Evolutionary conservation across 306 rosid species (phyloP).

Genomic region (Trichosanthes cucumerina): DNA sequence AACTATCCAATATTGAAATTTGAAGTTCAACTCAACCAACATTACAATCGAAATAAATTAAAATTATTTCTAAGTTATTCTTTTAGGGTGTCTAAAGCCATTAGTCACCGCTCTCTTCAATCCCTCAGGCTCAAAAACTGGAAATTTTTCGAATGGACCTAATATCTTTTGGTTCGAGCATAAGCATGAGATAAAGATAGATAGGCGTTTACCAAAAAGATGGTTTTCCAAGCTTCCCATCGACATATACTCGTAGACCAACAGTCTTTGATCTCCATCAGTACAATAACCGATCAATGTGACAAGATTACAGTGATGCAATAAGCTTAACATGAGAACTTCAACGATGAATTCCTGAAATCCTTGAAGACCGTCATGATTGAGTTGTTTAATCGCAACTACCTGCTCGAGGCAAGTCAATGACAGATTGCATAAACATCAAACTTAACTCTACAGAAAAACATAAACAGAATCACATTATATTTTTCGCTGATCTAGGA

Average conservation of each 20-base stretch:
- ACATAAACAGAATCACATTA: not conserved
- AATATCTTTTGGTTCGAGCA: not conserved
- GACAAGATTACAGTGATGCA: conserved; percentile 57
- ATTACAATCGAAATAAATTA: not conserved
- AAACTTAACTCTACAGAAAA: not conserved
- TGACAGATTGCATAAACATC: not conserved
- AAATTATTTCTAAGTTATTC: not conserved
- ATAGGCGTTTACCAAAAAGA: conserved; percentile 36
- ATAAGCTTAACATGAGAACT: conserved; percentile 84
- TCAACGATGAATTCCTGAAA: conserved; percentile 83
- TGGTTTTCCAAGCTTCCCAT: conserved; percentile 52
- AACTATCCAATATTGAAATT: not conserved
- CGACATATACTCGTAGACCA: conserved; percentile 57
- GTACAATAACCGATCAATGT: conserved; percentile 59
- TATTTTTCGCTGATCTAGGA: not conserved
- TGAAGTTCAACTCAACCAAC: not conserved
- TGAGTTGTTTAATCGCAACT: conserved; percentile 72
- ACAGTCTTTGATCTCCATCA: conserved; percentile 61
- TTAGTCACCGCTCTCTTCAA: not conserved
- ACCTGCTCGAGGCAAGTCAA: not conserved
- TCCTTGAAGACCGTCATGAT: conserved; percentile 75
- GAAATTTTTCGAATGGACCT: not conserved
- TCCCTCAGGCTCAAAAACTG: not conserved
- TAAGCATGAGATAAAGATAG: not conserved
- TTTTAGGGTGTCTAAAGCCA: not conserved